These are phyloP conservation scores for Cystobasidium onofrii DNA, from an alignment of 768 basidiomycete species.

Conservation along the genomic window DNA sequence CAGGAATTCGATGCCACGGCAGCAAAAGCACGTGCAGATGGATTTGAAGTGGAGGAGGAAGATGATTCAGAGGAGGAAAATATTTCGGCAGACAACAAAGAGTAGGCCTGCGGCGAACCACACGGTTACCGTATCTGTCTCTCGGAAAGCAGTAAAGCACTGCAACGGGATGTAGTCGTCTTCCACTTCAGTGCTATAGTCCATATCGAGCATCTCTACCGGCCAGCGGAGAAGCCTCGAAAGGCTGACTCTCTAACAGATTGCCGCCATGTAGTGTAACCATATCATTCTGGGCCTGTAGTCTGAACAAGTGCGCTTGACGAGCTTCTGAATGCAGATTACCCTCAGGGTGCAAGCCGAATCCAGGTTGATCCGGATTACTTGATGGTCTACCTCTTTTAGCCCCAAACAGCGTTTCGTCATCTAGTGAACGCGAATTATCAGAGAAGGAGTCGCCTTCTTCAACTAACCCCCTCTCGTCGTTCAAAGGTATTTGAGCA, in stretches of 20 bases:
- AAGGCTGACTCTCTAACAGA: constrained; percentile 33
- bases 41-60: constrained; percentile 10
- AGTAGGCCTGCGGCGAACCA: too few relatives aligned
- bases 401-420: constrained; percentile 42
- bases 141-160: too few relatives aligned
- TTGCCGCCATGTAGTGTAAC: constrained; percentile 40
- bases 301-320: constrained; percentile 34
- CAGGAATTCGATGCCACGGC: background rate
- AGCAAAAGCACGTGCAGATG: background rate
- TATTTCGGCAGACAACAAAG: too few relatives aligned
- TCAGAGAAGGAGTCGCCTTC: constrained; percentile 16
- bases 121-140: too few relatives aligned
- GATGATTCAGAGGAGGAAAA: constrained; percentile 8
- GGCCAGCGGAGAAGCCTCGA: constrained; percentile 27
- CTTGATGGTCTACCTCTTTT: background rate
- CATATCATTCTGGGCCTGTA: constrained; percentile 31
- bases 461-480: background rate
- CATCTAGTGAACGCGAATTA: constrained; percentile 33
- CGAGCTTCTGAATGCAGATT: background rate
- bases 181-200: background rate
- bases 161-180: background rate
- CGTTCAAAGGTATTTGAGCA: constrained; percentile 8
- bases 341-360: background rate
- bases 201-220: constrained; percentile 28
- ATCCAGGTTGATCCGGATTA: background rate